Evolutionary conservation across 768 basidiomycete species (phyloP).

Genomic region (Antrodiella citrinella): DNA sequence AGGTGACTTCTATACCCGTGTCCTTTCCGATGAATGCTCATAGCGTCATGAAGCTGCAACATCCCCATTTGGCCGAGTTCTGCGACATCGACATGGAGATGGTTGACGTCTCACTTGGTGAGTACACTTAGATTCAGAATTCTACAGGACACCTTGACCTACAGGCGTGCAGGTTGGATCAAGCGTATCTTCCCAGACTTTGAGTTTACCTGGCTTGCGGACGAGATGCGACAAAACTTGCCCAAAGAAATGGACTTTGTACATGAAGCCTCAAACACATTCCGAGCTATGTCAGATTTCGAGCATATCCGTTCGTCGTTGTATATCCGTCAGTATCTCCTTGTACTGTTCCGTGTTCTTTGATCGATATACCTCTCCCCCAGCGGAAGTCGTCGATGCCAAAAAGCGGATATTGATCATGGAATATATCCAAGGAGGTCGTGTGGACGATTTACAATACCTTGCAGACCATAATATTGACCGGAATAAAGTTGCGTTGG

Average conservation of each 20-base stretch:
- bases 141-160: not conserved
- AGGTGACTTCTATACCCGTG: conserved; percentile 34
- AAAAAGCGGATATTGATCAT: conserved; percentile 84
- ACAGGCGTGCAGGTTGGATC: conserved; percentile 64
- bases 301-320: conserved; percentile 62
- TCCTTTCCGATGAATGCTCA: not conserved
- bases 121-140: conserved; percentile 13
- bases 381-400: conserved; percentile 62
- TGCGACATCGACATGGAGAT: conserved; percentile 85
- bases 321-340: conserved; percentile 52
- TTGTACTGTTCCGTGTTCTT: conserved; percentile 14
- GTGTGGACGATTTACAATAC: conserved; percentile 83
- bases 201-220: conserved; percentile 84
- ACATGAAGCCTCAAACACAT: conserved; percentile 83
- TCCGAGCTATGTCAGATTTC: conserved; percentile 66
- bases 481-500: conserved; percentile 87
- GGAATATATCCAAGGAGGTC: conserved; percentile 88
- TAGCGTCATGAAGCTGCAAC: conserved; percentile 53
- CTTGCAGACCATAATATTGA: conserved; percentile 79
- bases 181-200: conserved; percentile 94
- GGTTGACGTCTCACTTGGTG: conserved; percentile 68
- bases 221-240: conserved; percentile 90
- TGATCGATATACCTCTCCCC: not conserved
- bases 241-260: conserved; percentile 94
- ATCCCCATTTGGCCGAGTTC: conserved; percentile 90